phyloP scores from a whole-genome alignment of 257 asterid species.

The Salvia splendens region DNA sequence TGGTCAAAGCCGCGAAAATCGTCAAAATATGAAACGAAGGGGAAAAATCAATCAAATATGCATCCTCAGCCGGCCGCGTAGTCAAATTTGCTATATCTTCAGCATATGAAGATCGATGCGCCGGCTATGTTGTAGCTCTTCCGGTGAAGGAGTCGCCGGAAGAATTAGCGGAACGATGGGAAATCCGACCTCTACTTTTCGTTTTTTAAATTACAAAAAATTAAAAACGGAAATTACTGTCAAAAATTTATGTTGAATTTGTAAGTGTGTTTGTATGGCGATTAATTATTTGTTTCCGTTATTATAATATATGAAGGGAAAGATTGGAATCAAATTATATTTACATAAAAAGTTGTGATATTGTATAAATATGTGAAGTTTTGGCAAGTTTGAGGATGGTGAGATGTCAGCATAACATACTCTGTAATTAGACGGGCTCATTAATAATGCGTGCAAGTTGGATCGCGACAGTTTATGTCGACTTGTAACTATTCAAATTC shows the following conservation, averaged over 20 bases:
- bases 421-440: too few species aligned
- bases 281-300: conserved; percentile 19
- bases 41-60: background rate
- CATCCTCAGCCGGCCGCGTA: conserved; percentile 3
- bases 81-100: conserved; percentile 24
- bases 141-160: conserved; percentile 21
- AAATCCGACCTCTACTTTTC: conserved; percentile 12
- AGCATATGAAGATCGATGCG: conserved; percentile 25
- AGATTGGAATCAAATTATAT: conserved; percentile 2
- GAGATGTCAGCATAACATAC: background rate
- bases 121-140: conserved; percentile 25
- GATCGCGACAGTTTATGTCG: too few species aligned
- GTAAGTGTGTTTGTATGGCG: conserved; percentile 18
- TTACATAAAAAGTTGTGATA: background rate
- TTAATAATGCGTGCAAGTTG: too few species aligned
- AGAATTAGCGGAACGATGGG: conserved; percentile 12
- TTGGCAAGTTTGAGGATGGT: conserved; percentile 16
- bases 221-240: conserved; percentile 30
- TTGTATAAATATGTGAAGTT: background rate
- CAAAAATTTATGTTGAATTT: conserved; percentile 20
- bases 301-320: conserved; percentile 11
- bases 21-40: conserved; percentile 49
- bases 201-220: conserved; percentile 8
- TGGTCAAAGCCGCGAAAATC: conserved; percentile 80
- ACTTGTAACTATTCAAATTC: too few species aligned